Evolutionary conservation across 1,284 basidiomycete genomes (phyloP).

Genomic region (Xerocomus tenax): DNA sequence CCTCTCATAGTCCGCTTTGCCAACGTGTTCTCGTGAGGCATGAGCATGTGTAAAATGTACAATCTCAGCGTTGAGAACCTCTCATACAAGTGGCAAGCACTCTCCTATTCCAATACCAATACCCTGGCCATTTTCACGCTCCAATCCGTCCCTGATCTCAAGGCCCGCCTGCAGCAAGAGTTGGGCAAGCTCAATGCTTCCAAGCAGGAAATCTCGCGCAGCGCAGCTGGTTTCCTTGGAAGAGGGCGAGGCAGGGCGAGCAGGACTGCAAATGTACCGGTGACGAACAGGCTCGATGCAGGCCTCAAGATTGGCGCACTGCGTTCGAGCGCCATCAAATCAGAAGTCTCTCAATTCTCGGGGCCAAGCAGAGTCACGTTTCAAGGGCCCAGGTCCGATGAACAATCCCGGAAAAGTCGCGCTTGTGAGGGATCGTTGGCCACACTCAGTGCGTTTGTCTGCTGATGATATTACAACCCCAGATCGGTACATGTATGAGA

Average conservation of each 20-base stretch:
- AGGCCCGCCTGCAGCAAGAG: conserved; percentile 46
- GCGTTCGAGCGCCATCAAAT: conserved; percentile 15
- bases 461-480: conserved; percentile 6
- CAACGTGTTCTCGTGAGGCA: conserved; percentile 37
- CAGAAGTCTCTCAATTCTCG: conserved; percentile 21
- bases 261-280: not conserved
- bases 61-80: conserved; percentile 49
- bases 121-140: conserved; percentile 42
- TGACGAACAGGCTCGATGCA: conserved; percentile 5
- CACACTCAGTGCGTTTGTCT: not conserved
- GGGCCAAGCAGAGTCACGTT: conserved; percentile 41
- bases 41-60: conserved; percentile 58
- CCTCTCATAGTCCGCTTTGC: not conserved
- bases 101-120: conserved; percentile 35
- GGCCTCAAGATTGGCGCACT: conserved; percentile 19
- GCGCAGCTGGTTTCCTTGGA: not conserved
- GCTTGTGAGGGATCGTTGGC: conserved; percentile 41
- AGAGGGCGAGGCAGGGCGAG: conserved; percentile 6
- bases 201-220: conserved; percentile 29
- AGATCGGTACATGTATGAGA: conserved; percentile 94
- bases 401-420: conserved; percentile 37
- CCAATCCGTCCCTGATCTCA: conserved; percentile 47
- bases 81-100: conserved; percentile 65
- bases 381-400: conserved; percentile 38
- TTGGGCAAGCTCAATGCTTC: conserved; percentile 36